phyloP scores from a whole-genome alignment of 140 eudicot species.

The Flaveria floridana region DNA sequence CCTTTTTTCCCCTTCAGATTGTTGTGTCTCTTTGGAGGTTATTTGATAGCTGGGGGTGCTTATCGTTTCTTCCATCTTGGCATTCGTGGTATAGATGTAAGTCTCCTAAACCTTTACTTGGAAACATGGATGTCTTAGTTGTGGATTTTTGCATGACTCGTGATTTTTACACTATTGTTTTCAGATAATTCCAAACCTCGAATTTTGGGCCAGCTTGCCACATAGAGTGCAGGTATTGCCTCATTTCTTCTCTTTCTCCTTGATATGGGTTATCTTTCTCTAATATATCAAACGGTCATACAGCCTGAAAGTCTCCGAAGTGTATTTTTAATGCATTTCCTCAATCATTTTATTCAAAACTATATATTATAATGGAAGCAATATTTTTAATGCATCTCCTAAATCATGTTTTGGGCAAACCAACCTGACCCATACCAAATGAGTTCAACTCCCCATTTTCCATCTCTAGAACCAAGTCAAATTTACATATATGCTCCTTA shows the following conservation, averaged over 20 bases:
- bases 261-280: constrained; percentile 2
- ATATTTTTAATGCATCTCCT: background rate
- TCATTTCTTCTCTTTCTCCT: background rate
- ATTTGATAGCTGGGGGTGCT: constrained; percentile 61
- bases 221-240: constrained; percentile 66
- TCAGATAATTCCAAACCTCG: constrained; percentile 80
- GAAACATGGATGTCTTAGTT: background rate
- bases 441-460: background rate
- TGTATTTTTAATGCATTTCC: background rate
- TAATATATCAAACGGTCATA: background rate
- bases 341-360: background rate
- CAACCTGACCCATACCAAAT: background rate
- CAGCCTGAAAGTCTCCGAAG: background rate
- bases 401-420: background rate
- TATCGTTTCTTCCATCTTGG: constrained; percentile 66
- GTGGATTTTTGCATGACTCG: constrained; percentile 6
- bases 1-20: constrained; percentile 43
- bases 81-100: constrained; percentile 81
- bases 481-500: background rate
- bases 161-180: background rate
- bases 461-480: background rate
- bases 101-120: constrained; percentile 27
- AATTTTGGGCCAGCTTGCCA: constrained; percentile 82
- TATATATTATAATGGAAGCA: background rate
- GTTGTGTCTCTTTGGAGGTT: constrained; percentile 65